Percentiles rank a stretch among this genome's conserved stretches.
Evolutionary conservation across 441 rosid genomes (phyloP).

Genomic region (Viola pubescens): DNA sequence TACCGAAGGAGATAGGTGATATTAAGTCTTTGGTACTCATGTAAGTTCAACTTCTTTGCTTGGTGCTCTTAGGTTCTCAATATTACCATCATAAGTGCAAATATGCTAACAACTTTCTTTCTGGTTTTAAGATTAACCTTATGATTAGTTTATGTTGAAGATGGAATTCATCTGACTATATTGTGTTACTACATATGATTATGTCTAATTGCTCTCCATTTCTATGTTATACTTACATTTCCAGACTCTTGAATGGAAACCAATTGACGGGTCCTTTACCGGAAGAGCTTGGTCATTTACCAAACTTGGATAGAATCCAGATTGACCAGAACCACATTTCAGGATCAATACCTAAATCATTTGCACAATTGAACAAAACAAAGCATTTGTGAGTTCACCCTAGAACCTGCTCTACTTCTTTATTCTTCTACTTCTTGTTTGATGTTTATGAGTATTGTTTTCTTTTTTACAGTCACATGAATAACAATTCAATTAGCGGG

Average conservation of each 20-base stretch:
- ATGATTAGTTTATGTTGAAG: no score
- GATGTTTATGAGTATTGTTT: constrained; percentile 10
- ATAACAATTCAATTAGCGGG: constrained; percentile 93
- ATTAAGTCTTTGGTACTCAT: constrained; percentile 65
- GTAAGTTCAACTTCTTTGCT: constrained; percentile 41
- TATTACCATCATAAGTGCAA: not conserved
- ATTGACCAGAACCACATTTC: constrained; percentile 84
- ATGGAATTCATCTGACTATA: no score
- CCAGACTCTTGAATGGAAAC: constrained; percentile 92
- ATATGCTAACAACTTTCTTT: not conserved
- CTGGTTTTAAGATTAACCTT: no score
- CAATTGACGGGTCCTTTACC: constrained; percentile 63
- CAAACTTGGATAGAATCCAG: constrained; percentile 83
- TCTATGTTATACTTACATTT: constrained; percentile 20
- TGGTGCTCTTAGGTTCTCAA: not conserved
- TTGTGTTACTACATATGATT: not conserved
- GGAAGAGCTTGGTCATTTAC: constrained; percentile 81
- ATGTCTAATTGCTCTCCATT: constrained; percentile 10
- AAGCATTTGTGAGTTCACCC: constrained; percentile 70
- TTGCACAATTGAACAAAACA: constrained; percentile 74
- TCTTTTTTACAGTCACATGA: constrained; percentile 79
- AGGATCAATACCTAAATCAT: constrained; percentile 70
- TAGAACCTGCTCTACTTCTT: not conserved
- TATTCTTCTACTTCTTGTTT: constrained; percentile 7
- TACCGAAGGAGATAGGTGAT: constrained; percentile 89